Evolutionary conservation across 352 stramenopile species (phyloP), one percentile per base, ranked within the genome.

Genomic region (Phytophthora cactorum): DNA sequence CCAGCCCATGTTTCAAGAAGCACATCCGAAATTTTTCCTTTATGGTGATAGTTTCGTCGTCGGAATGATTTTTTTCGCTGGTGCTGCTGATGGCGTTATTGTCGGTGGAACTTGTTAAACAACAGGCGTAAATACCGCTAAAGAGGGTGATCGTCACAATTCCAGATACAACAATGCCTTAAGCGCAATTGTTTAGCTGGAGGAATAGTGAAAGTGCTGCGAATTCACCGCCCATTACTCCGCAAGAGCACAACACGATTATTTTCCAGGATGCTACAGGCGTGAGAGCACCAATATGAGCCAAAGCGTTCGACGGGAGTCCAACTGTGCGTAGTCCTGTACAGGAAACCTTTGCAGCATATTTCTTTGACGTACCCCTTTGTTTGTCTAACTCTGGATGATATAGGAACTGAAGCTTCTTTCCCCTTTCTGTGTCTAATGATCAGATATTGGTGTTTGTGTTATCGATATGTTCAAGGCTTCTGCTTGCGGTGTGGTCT

Each of bases 21-120:
- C 36, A 1, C 11, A 47, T 22, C 41, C n/a, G 14, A 27, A 47
- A 47, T 12, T 10, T 15, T 28, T 12, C 3, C 41, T 7, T 5
- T 2, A 27, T 28, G 41, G 5, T 27, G 6, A 27, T 27, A 28
- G 5, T 47, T 27, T 25, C 41, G 15, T 27, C 27, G 5, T 17
- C 3, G 11, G 36, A 43, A 5, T 39, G 34, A 12, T 5, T 43
- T 11, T 43, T n/a, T 43, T 43, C 10, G 3, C 11, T 43, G 1
- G 3, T 43, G 5, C 46, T 69, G 4, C 46, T 69, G 4, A 63
- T 69, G 61, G 15, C 46, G 0, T 36, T 29, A 15, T 10, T 69
- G 14, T 17, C 28, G 7, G 12, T 69, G 1, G 61, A 17, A 3
- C 15, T 69, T 22, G 44, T 69, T 15, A 53, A 69, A 12, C 63